A percentile compares a stretch with the other conserved stretches of the same genome.
phyloP scores from a whole-genome alignment of 148 eudicot species.

The Pharnaceum exiguum region DNA sequence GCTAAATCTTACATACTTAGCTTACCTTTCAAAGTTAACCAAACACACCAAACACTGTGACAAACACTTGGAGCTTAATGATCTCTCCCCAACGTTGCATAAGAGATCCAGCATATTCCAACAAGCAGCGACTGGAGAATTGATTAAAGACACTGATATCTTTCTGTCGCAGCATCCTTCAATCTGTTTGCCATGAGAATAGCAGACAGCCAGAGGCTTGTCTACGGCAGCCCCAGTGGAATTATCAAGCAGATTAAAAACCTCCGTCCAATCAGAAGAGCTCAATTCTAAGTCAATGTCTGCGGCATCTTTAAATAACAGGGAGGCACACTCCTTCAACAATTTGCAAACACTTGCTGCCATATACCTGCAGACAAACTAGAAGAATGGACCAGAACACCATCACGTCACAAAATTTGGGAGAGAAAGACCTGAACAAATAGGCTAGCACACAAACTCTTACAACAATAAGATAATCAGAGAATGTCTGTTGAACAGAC shows the following conservation, averaged over 20 bases:
- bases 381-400: slow-evolving; percentile 34
- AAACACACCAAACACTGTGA: slow-evolving; percentile 39
- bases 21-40: slow-evolving; percentile 81
- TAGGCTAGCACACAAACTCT: neutral
- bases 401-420: slow-evolving; percentile 13
- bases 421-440: slow-evolving; percentile 2
- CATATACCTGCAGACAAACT: slow-evolving; percentile 84
- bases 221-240: slow-evolving; percentile 22
- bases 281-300: slow-evolving; percentile 31
- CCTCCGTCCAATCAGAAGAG: slow-evolving; percentile 53
- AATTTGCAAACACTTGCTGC: slow-evolving; percentile 50
- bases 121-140: slow-evolving; percentile 34
- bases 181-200: slow-evolving; percentile 13
- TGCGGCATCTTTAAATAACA: slow-evolving; percentile 31
- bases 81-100: slow-evolving; percentile 55
- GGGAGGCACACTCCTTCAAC: slow-evolving; percentile 41
- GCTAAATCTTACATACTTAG: neutral
- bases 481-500: too few relatives aligned
- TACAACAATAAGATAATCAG: neutral
- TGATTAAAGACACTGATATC: slow-evolving; percentile 20
- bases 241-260: slow-evolving; percentile 31
- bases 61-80: slow-evolving; percentile 41
- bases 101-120: slow-evolving; percentile 48
- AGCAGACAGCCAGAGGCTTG: slow-evolving; percentile 12
- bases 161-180: slow-evolving; percentile 20